Conservation (phyloP, 164 flowering plant species). For the Aristolochia contorta region DNA sequence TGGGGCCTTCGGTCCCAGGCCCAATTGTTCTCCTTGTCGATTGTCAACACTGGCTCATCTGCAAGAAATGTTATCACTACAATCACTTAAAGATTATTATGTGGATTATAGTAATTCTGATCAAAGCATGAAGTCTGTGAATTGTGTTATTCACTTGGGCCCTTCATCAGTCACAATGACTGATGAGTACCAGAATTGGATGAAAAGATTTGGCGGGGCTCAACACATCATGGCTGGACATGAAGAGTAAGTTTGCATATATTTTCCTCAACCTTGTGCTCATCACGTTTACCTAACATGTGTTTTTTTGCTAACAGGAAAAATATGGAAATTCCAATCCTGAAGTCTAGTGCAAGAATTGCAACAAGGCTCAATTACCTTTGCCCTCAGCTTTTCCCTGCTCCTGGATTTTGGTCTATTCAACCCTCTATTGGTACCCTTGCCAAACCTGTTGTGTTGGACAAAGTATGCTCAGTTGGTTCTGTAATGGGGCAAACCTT, state of each 20-base stretch:
- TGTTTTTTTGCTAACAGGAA: slow-evolving; percentile 37
- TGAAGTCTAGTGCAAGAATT: slow-evolving; percentile 76
- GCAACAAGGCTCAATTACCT: slow-evolving; percentile 75
- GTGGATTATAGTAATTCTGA: slow-evolving; percentile 21
- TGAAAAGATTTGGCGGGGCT: slow-evolving; percentile 71
- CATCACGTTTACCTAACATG: not conserved
- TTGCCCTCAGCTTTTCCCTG: slow-evolving; percentile 90
- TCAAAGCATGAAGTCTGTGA: slow-evolving; percentile 41
- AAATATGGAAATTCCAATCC: slow-evolving; percentile 74
- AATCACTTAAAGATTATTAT: slow-evolving; percentile 50
- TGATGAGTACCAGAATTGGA: slow-evolving; percentile 66
- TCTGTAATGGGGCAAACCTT: too few relatives aligned
- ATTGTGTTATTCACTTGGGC: slow-evolving; percentile 74
- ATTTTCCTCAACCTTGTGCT: not conserved
- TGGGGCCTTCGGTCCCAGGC: slow-evolving; percentile 88
- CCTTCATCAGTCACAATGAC: slow-evolving; percentile 46
- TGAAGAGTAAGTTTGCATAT: slow-evolving; percentile 39
- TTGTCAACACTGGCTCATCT: slow-evolving; percentile 70
- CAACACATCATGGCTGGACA: slow-evolving; percentile 98
- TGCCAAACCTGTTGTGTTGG: not conserved
- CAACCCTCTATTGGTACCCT: slow-evolving; percentile 12
- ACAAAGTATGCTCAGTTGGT: too few relatives aligned
- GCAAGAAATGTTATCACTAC: slow-evolving; percentile 34
- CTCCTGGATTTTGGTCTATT: slow-evolving; percentile 67
- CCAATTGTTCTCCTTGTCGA: slow-evolving; percentile 85